Evolutionary conservation across 345 rosid genomes (phyloP), one percentile per base, ranked within the genome.

Genomic region (Populus davidiana): DNA sequence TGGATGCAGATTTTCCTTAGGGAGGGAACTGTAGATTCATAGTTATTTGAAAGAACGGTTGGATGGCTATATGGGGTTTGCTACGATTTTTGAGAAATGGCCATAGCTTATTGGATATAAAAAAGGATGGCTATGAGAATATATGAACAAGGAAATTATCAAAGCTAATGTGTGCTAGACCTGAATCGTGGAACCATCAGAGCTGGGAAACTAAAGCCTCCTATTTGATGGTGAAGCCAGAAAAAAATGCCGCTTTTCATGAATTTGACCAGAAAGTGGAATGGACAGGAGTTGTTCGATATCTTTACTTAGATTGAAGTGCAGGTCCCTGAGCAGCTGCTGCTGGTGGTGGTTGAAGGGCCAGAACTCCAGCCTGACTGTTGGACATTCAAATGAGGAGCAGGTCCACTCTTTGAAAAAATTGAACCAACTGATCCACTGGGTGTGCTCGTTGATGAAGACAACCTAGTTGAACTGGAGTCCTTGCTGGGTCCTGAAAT

Each of bases 401-500:
- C 77, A 14, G 80, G 54, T 38, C 78, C 83, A 31, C 85, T 77
- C 83, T 79, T 77, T 11, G 89, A 86, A 49, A 82, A 78, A 38
- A 74, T 74, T 5, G 87, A 83, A 68, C 86, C 87, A 31, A 82
- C 81, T 49, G 86, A 77, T 78, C 77, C 92, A 71, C 89, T 84
- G 49, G 85, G 80, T 73, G 81, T 77, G 74, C 86, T 76, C 59
- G 64, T 72, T 62, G 87, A 79, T 23, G 89, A 82, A 73, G 91
- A 85, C 75, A 86, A 68, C 81, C 86, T 86, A 47, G 86, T 80
- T 66, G 88, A 81, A 80, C 86, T 86, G 13, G 87, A 83, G 76
- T 87, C 91, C 83, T 77, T 82, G 80, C 78, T 81, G 69, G 86
- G 83, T 74, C 88, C 90, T 43, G 89, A 82, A 69, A 80, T 81